phyloP scores from a whole-genome alignment of 495 filamentous ascomycete genomes.

The Friedmanniomyces simplex region DNA sequence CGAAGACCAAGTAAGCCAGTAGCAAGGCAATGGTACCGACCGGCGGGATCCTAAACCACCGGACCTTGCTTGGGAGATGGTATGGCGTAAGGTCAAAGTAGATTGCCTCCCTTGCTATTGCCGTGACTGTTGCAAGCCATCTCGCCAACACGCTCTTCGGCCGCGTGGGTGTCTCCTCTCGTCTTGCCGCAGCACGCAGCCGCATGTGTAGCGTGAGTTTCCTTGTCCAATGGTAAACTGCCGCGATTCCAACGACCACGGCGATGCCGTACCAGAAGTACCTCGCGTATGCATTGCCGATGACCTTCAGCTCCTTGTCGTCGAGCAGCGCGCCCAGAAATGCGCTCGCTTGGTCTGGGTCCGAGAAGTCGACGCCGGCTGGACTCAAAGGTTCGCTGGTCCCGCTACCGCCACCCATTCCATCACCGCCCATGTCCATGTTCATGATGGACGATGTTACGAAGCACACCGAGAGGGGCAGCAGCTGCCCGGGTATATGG shows the following conservation, averaged over 20 bases:
- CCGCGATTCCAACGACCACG: constrained; percentile 9
- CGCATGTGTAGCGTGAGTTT: background rate
- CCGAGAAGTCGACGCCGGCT: constrained; percentile 12
- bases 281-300: constrained; percentile 12
- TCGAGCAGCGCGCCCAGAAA: constrained; percentile 12
- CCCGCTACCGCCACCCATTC: background rate
- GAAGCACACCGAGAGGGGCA: too few relatives aligned
- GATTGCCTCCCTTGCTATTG: constrained; percentile 12
- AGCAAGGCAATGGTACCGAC: constrained; percentile 1
- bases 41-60: constrained; percentile 5
- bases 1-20: constrained; percentile 3
- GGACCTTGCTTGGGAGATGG: background rate
- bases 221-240: constrained; percentile 10
- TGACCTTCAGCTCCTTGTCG: constrained; percentile 11
- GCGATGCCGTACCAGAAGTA: constrained; percentile 19
- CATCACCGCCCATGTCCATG: background rate
- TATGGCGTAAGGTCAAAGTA: constrained; percentile 12
- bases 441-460: background rate
- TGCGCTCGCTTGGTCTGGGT: constrained; percentile 9
- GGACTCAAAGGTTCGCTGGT: constrained; percentile 3
- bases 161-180: constrained; percentile 6
- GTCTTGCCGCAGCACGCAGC: constrained; percentile 9
- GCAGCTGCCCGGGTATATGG: too few relatives aligned
- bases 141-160: constrained; percentile 7
- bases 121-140: constrained; percentile 14